These are phyloP conservation scores for Inga oerstediana DNA, from an alignment of 306 rosid genomes.

Conservation along the genomic window DNA sequence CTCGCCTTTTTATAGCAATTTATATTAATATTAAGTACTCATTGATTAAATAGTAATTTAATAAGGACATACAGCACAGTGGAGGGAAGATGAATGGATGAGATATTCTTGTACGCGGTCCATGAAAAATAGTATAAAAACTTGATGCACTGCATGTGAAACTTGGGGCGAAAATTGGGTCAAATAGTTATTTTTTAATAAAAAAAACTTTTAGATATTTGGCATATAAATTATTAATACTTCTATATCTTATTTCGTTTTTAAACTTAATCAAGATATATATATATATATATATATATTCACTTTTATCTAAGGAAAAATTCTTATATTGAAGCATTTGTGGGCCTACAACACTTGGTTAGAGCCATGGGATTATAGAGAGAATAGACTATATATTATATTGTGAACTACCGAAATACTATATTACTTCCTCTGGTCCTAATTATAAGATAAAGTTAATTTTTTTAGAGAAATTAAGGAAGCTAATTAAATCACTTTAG, in stretches of 20 bases:
- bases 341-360: not conserved
- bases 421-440: no score
- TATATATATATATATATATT: no score
- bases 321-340: not conserved
- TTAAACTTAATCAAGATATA: no score
- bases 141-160: no score
- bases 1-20: not conserved
- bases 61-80: not conserved
- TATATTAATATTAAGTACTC: not conserved
- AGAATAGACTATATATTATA: not conserved
- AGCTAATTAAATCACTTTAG: no score
- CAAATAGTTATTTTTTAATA: no score
- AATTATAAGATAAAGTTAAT: no score
- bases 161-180: no score
- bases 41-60: not conserved
- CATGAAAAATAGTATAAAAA: not conserved
- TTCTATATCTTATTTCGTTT: not conserved
- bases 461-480: no score
- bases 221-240: no score
- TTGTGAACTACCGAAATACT: not conserved
- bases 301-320: not conserved
- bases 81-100: not conserved
- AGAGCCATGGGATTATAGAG: not conserved
- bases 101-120: conserved; percentile 1
- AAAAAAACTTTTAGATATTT: no score